Conservation (phyloP, 1,284 basidiomycete species). For the Cutaneotrichosporon curvatum region DNA sequence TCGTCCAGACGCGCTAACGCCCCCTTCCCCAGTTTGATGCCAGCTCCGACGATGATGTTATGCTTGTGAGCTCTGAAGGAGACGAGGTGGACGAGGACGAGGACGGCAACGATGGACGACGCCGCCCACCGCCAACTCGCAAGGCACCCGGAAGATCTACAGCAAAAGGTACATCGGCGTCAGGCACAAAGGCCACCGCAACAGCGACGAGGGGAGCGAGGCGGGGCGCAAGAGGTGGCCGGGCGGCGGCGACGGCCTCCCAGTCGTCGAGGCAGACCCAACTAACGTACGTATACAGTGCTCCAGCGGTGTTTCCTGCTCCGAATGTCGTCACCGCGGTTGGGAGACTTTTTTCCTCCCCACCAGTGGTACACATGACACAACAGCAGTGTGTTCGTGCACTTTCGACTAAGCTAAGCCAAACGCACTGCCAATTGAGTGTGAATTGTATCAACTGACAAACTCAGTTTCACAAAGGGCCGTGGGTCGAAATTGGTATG, state of each 20-base stretch:
- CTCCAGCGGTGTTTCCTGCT: neutral
- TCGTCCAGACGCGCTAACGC: neutral
- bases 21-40: constrained; percentile 6
- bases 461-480: constrained; percentile 1
- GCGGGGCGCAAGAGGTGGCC: neutral
- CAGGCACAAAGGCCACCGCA: neutral
- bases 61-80: too few species aligned
- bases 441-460: too few species aligned
- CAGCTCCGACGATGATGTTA: neutral
- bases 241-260: neutral
- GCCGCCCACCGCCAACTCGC: neutral
- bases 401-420: too few species aligned
- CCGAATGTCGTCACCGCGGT: neutral
- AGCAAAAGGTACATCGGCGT: neutral
- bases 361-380: neutral
- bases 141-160: constrained; percentile 2
- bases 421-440: too few species aligned
- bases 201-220: constrained; percentile 1
- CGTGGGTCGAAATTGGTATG: constrained; percentile 8
- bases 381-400: too few species aligned
- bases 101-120: neutral
- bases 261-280: constrained; percentile 2
- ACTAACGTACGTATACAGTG: constrained; percentile 8
- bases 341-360: neutral
- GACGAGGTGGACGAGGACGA: neutral